phyloP scores from a whole-genome alignment of 345 rosid species.

The Eucalyptus regnans region DNA sequence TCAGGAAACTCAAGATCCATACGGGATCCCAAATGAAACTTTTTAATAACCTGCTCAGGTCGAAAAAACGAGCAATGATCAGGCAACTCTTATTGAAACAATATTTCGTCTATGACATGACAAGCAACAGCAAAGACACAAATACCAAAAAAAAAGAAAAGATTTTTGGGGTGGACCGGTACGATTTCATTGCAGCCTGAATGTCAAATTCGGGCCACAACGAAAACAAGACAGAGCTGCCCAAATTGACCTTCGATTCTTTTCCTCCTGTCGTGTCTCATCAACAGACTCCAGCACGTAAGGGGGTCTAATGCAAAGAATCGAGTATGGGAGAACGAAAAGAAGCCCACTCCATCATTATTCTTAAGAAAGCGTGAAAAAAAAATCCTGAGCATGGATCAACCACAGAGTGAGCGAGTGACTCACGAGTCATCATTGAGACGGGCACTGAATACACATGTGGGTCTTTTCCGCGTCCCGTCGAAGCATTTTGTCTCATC shows the following conservation, averaged over 20 bases:
- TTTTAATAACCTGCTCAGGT: rapidly evolving
- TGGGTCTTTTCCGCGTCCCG: not conserved
- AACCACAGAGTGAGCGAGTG: not conserved
- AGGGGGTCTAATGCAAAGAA: not conserved
- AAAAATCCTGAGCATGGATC: not conserved
- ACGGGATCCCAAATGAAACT: rapidly evolving
- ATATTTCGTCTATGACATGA: not conserved
- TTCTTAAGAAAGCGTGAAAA: not conserved
- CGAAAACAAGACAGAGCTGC: not conserved
- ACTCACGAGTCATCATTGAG: not conserved
- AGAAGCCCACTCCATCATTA: not conserved
- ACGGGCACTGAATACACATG: not conserved
- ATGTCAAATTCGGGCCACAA: not conserved
- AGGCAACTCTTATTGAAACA: rapidly evolving
- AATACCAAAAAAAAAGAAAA: no score
- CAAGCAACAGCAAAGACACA: rapidly evolving
- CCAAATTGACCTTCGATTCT: not conserved
- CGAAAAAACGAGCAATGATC: rapidly evolving
- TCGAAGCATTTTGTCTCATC: not conserved
- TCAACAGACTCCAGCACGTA: not conserved
- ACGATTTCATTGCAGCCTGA: not conserved
- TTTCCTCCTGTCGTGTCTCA: not conserved
- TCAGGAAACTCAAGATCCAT: no score
- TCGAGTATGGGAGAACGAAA: not conserved
- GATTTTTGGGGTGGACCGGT: not conserved